Percentiles rank a stretch among this genome's conserved stretches.
Evolutionary conservation across 177 flowering plant species (phyloP).

Genomic region (Vitis hybrid): DNA sequence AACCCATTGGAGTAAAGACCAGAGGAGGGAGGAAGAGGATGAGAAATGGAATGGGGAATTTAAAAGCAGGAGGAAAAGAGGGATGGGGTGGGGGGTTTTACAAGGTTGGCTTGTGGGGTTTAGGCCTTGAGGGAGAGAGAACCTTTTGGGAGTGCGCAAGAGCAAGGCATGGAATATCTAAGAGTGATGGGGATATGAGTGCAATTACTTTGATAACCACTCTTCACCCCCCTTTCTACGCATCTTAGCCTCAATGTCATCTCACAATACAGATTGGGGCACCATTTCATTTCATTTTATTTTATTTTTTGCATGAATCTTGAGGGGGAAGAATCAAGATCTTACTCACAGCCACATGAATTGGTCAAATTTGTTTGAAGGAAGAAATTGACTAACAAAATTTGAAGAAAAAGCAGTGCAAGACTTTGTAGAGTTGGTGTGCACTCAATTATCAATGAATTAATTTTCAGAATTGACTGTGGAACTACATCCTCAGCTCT

Average conservation of each 20-base stretch:
- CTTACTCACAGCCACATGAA: no score
- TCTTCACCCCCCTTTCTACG: not conserved
- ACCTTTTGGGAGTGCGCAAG: conserved; percentile 12
- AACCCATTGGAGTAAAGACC: not conserved
- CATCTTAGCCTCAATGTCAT: not conserved
- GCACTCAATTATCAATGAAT: no score
- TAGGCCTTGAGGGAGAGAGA: not conserved
- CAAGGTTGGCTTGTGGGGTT: conserved; percentile 5
- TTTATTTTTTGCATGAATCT: no score
- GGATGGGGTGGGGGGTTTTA: conserved; percentile 1
- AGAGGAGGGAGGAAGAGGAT: not conserved
- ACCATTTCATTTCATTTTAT: not conserved
- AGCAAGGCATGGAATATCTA: conserved; percentile 20
- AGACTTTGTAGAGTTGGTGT: no score
- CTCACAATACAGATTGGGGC: not conserved
- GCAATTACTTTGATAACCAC: not conserved
- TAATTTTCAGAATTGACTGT: no score
- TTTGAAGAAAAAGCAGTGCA: no score
- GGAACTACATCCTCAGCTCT: no score
- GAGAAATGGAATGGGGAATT: not conserved
- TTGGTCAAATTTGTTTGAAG: no score
- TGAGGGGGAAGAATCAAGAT: no score
- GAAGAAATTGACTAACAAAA: no score
- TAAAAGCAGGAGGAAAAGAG: not conserved
- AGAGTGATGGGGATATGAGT: not conserved